phyloP scores from a whole-genome alignment of 257 asterid genomes.

The Solanum etuberosum region DNA sequence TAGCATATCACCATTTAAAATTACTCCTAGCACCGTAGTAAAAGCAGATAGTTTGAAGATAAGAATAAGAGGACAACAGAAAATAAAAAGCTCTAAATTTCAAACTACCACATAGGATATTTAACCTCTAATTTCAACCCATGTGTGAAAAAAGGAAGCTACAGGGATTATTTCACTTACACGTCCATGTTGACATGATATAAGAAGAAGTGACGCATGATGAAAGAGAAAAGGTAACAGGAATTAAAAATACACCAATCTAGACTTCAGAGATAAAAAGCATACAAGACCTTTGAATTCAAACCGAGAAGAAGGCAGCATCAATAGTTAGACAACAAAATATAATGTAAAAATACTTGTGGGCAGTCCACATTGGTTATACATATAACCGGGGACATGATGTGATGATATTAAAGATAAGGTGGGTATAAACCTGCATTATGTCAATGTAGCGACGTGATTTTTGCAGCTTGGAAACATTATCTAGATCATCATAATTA shows the following conservation, averaged over 20 bases:
- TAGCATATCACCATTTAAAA: not conserved
- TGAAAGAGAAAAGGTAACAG: not conserved
- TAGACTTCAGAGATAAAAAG: not conserved
- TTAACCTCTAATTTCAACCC: not conserved
- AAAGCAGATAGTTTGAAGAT: not conserved
- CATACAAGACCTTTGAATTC: not conserved
- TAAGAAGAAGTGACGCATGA: not conserved
- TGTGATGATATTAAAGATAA: not conserved
- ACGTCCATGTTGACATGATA: not conserved
- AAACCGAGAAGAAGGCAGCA: not conserved
- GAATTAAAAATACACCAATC: not conserved
- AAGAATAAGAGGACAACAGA: not conserved
- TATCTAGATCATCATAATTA: conserved; percentile 87
- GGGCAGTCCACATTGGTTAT: not conserved
- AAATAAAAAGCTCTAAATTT: not conserved
- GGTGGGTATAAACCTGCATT: conserved; percentile 46
- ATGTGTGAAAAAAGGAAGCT: not conserved
- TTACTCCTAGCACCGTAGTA: not conserved
- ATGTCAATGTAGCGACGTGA: conserved; percentile 63
- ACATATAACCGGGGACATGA: not conserved
- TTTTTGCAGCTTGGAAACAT: conserved; percentile 82
- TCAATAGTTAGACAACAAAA: not conserved
- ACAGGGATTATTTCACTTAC: not conserved
- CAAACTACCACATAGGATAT: not conserved
- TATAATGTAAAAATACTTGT: not conserved